Base-by-base conservation (phyloP, 768 basidiomycete species). In the Kwoniella sp. region DNA sequence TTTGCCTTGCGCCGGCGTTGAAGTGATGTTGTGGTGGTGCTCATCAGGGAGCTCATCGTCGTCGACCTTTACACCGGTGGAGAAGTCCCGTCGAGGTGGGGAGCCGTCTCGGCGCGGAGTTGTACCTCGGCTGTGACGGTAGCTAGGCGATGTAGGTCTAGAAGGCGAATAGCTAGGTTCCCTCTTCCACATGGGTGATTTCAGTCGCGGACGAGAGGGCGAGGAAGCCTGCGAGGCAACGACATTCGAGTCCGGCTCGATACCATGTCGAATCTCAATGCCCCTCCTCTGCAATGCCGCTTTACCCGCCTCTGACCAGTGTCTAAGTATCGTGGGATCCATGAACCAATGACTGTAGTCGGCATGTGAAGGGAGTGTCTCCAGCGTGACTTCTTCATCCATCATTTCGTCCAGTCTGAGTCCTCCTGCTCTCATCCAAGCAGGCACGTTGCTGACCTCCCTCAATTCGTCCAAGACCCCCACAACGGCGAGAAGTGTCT, bases 401-500 rank as follows among this genome's bases (percentile, higher is more conserved):
- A 36, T 29, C 21, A 22, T 37, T 12, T 51, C 44, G 15, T 26
- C 22, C 21, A 37, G 1, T 8, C 36, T 51, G 3, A 80, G 50
- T 2, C 76, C 76, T 13, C 77, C 77, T 3, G 63, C 67, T 27
- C 72, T 67, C 22, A 80, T 68, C 77, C 77, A 80, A 2, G 74
- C 68, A 12, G 79, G 79, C 1, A 80, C 67, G 44, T 73, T 74
- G 21, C 67, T 56, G 27, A 78, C 70, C 15, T 46, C 55, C 21
- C 53, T 48, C 24, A 77, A 44, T 25, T 64, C 74, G 9, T 76
- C 68, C 30, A 80, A 59, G 21, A 80, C 75, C 1, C 79, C 79
- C 22, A 78, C 67, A 17, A 78, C 76, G 12, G 65, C 77, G 2
- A 80, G 60, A 0, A 80, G 66, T 7, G 68, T 70, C 21, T 67